A percentile compares a stretch with the other conserved stretches of the same genome.
Evolutionary conservation across 352 stramenopile species (phyloP).

Genomic region (Phytophthora brassicae): DNA sequence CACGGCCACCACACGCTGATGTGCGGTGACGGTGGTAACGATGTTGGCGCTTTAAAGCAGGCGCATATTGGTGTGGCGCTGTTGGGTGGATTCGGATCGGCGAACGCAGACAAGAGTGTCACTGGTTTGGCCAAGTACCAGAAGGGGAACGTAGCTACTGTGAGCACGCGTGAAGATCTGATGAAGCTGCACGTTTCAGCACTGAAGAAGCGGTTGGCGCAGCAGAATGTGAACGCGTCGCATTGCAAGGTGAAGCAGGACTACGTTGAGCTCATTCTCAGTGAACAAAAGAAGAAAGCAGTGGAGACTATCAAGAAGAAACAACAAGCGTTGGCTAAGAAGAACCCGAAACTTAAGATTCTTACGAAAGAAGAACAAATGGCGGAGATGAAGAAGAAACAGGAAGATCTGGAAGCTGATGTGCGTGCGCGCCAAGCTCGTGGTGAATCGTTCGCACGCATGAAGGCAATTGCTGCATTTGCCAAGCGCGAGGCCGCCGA

Average conservation of each 20-base stretch:
- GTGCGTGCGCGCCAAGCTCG: slow-evolving; percentile 73
- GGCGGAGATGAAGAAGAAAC: slow-evolving; percentile 82
- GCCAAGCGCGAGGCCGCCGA: slow-evolving; percentile 80
- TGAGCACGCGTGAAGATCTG: slow-evolving; percentile 66
- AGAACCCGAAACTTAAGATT: slow-evolving; percentile 60
- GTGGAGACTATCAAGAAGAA: slow-evolving; percentile 67
- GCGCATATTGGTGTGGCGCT: slow-evolving; percentile 86
- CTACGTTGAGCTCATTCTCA: slow-evolving; percentile 77
- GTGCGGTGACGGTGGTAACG: slow-evolving; percentile 99
- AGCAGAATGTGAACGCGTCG: slow-evolving; percentile 67
- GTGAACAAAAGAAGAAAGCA: slow-evolving; percentile 56
- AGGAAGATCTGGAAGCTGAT: slow-evolving; percentile 80
- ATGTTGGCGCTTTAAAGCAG: slow-evolving; percentile 95
- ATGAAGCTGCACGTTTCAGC: slow-evolving; percentile 88
- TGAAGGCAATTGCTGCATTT: slow-evolving; percentile 87
- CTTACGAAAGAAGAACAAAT: slow-evolving; percentile 83
- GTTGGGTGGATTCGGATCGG: slow-evolving; percentile 79
- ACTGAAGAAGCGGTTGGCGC: slow-evolving; percentile 75
- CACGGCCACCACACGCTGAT: slow-evolving; percentile 94
- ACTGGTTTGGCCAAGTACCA: slow-evolving; percentile 78
- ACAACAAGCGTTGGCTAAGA: slow-evolving; percentile 48
- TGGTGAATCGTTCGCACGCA: slow-evolving; percentile 84
- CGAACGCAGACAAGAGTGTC: slow-evolving; percentile 87
- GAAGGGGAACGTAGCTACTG: slow-evolving; percentile 51
- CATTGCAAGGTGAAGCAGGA: slow-evolving; percentile 82